These are phyloP conservation scores for Cicer yamashitae DNA, from an alignment of 306 rosid species.

Conservation along the genomic window DNA sequence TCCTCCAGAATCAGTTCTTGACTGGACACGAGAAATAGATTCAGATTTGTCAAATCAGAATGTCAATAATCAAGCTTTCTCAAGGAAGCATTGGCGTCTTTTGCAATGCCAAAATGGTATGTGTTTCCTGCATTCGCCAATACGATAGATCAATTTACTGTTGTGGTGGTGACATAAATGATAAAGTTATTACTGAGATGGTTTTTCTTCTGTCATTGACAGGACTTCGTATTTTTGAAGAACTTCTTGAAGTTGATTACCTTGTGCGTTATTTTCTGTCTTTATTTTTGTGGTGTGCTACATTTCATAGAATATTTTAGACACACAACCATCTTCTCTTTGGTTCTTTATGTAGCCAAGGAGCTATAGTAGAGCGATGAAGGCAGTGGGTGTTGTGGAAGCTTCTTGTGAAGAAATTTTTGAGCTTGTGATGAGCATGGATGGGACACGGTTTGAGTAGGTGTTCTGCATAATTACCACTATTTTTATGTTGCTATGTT, in stretches of 20 bases:
- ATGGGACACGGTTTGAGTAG: conserved; percentile 99
- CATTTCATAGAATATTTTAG: conserved; percentile 34
- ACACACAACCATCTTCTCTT: conserved; percentile 45
- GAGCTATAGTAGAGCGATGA: conserved; percentile 98
- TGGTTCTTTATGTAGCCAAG: conserved; percentile 81
- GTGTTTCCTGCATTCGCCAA: conserved; percentile 54
- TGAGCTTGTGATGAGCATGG: conserved; percentile 99
- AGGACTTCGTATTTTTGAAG: conserved; percentile 97
- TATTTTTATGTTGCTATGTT: conserved; percentile 17
- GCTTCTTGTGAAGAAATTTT: conserved; percentile 95
- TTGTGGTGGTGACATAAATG: conserved; percentile 19
- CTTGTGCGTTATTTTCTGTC: conserved; percentile 68
- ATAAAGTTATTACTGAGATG: conserved; percentile 40
- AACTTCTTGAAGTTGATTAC: conserved; percentile 96
- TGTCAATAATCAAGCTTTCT: conserved; percentile 84
- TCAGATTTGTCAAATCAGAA: conserved; percentile 85
- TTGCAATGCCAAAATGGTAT: conserved; percentile 95
- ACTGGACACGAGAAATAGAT: conserved; percentile 89
- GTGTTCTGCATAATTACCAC: conserved; percentile 55
- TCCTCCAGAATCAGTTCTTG: conserved; percentile 85
- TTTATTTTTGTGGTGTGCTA: conserved; percentile 36
- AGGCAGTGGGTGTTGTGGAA: conserved; percentile 99
- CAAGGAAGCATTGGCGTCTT: conserved; percentile 97
- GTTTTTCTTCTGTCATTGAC: conserved; percentile 48
- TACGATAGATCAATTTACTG: conserved; percentile 30